Conservation (phyloP, 1,139 yeast species). For the Kodamaea sp. region DNA sequence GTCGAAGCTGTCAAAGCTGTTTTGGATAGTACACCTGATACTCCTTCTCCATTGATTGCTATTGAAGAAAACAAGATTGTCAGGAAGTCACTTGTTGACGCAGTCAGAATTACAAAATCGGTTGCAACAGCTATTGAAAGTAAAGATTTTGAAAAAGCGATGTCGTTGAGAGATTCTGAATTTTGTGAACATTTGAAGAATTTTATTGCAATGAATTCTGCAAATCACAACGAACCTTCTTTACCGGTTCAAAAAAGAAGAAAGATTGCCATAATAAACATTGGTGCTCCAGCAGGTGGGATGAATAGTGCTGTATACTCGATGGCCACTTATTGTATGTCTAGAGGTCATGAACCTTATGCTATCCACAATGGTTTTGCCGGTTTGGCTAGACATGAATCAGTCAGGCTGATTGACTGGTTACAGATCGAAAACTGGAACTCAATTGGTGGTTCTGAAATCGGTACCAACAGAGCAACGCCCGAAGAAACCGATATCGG, state of each 20-base stretch:
- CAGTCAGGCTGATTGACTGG: constrained; percentile 75
- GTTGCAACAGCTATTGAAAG: constrained; percentile 82
- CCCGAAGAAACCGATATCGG: constrained; percentile 79
- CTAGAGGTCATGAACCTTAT: constrained; percentile 82
- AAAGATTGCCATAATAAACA: constrained; percentile 77
- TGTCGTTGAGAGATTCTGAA: constrained; percentile 81
- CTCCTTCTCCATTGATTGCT: constrained; percentile 95
- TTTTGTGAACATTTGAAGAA: constrained; percentile 75
- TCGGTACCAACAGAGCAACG: constrained; percentile 87
- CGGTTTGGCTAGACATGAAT: constrained; percentile 82
- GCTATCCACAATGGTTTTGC: constrained; percentile 90
- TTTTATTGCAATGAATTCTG: constrained; percentile 61
- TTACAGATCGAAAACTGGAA: constrained; percentile 88
- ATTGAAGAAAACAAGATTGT: constrained; percentile 82
- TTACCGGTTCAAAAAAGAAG: constrained; percentile 56
- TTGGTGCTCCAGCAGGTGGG: constrained; percentile 98
- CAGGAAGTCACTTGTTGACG: constrained; percentile 80
- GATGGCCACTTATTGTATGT: constrained; percentile 84
- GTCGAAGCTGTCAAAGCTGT: constrained; percentile 96
- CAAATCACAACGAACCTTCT: constrained; percentile 60
- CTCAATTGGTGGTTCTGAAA: constrained; percentile 87
- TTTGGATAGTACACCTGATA: constrained; percentile 78
- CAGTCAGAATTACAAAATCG: constrained; percentile 78
- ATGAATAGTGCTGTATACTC: constrained; percentile 92
- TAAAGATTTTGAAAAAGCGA: constrained; percentile 82